These are phyloP conservation scores for Pleomassaria siparia DNA, from an alignment of 2,329 filamentous ascomycete genomes.

Conservation along the genomic window DNA sequence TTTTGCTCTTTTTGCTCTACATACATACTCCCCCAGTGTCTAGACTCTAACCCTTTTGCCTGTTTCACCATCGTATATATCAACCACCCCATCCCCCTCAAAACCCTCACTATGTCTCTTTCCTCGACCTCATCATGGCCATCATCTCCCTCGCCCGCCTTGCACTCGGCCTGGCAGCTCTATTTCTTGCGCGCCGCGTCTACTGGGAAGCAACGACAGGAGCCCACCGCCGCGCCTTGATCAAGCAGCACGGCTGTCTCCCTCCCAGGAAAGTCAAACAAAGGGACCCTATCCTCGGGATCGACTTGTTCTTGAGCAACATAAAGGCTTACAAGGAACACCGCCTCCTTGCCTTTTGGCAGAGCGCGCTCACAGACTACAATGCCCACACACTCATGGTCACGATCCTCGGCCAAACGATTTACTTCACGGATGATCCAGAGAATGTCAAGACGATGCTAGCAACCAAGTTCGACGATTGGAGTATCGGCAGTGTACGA, in stretches of 20 bases:
- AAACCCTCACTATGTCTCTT: neutral
- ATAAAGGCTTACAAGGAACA: slow-evolving; percentile 37
- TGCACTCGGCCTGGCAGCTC: slow-evolving; percentile 9
- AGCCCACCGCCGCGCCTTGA: slow-evolving; percentile 33
- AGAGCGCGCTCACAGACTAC: slow-evolving; percentile 1
- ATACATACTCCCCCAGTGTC: too few relatives aligned
- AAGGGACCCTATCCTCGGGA: slow-evolving; percentile 51
- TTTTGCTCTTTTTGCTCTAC: too few relatives aligned
- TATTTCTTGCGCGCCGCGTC: slow-evolving; percentile 16
- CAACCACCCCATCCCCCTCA: neutral
- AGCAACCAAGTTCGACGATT: slow-evolving; percentile 19
- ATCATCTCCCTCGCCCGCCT: slow-evolving; percentile 17
- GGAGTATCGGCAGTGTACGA: slow-evolving; percentile 19
- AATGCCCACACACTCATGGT: slow-evolving; percentile 14
- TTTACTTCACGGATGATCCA: slow-evolving; percentile 23
- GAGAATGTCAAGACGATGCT: slow-evolving; percentile 30
- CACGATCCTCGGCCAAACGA: slow-evolving; percentile 8
- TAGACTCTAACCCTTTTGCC: too few relatives aligned
- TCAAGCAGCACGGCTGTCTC: slow-evolving; percentile 49
- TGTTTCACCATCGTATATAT: neutral
- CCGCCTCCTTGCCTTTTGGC: slow-evolving; percentile 11
- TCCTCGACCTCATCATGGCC: slow-evolving; percentile 13
- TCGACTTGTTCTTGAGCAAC: slow-evolving; percentile 48
- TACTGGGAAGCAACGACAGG: slow-evolving; percentile 33
- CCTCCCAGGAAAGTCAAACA: slow-evolving; percentile 45